A percentile compares a stretch with the other conserved stretches of the same genome.
Evolutionary conservation across 1,284 basidiomycete genomes (phyloP).

Genomic region (Ustilago nuda): DNA sequence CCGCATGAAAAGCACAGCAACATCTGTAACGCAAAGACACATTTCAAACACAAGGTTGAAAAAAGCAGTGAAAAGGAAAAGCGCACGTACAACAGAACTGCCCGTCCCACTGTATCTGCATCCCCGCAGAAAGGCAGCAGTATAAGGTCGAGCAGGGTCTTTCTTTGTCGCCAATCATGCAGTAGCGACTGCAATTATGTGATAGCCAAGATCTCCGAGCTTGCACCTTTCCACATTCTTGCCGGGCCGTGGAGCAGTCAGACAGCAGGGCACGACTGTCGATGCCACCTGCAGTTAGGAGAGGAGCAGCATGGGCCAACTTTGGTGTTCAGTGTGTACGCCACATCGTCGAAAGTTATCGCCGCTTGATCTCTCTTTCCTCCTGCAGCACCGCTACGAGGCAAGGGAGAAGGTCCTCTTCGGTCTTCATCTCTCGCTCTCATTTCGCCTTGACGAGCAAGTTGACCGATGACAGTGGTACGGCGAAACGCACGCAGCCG

Average conservation of each 20-base stretch:
- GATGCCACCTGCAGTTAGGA: neutral
- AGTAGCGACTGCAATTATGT: neutral
- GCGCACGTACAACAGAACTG: neutral
- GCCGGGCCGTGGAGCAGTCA: neutral
- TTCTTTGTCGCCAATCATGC: neutral
- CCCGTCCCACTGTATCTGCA: neutral
- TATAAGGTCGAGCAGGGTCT: neutral
- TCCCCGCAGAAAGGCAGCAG: neutral
- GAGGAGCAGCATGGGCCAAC: neutral
- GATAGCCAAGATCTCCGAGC: slow-evolving; percentile 9
- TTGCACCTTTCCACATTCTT: slow-evolving; percentile 1
- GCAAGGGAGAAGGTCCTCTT: neutral
- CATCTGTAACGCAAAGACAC: slow-evolving; percentile 1
- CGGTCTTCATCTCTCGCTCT: neutral
- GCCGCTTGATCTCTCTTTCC: slow-evolving; percentile 4
- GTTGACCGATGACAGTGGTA: slow-evolving; percentile 10
- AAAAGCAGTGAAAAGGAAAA: neutral
- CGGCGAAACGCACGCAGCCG: neutral
- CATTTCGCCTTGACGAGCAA: neutral
- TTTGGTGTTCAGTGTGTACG: neutral
- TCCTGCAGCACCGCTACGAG: neutral
- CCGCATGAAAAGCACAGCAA: slow-evolving; percentile 12
- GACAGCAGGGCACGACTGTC: neutral
- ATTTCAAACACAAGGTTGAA: slow-evolving; percentile 8
- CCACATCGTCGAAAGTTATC: slow-evolving; percentile 1